A percentile compares a stretch with the other conserved stretches of the same genome.
Conservation (phyloP, 129 eudicot species). For the Saussurea involucrata region DNA sequence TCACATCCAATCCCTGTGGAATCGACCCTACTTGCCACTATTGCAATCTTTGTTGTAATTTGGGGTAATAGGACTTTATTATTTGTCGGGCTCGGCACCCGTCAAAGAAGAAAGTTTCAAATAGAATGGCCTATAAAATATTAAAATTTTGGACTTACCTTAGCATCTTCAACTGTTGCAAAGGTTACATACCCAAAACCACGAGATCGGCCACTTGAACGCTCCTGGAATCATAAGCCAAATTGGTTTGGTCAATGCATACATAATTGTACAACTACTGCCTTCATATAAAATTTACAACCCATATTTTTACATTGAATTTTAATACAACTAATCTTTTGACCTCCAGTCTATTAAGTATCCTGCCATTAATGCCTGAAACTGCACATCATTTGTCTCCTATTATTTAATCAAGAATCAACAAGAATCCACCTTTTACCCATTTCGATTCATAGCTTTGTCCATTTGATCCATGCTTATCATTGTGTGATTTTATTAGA, state of each 20-base stretch:
- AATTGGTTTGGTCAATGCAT: not conserved
- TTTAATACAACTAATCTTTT: too few relatives aligned
- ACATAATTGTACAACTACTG: not conserved
- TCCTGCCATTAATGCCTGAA: not conserved
- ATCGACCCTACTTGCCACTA: too few relatives aligned
- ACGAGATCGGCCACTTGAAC: slow-evolving; percentile 95
- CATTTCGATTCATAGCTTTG: not conserved
- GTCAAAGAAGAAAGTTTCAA: not conserved
- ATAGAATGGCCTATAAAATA: not conserved
- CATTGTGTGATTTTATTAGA: not conserved
- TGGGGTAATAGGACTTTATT: too few relatives aligned
- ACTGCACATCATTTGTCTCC: not conserved
- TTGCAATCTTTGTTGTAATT: too few relatives aligned
- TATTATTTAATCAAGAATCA: not conserved
- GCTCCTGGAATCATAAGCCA: slow-evolving; percentile 54
- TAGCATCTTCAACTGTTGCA: slow-evolving; percentile 85
- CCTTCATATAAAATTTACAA: too few relatives aligned
- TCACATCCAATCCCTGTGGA: too few relatives aligned
- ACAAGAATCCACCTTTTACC: not conserved
- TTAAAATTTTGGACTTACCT: slow-evolving; percentile 39
- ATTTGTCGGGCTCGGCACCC: too few relatives aligned
- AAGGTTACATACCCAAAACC: slow-evolving; percentile 99
- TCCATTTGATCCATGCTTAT: not conserved
- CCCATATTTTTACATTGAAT: too few relatives aligned
- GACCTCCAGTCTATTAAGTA: too few relatives aligned